Percentiles rank a stretch among this genome's conserved stretches.
phyloP scores from a whole-genome alignment of 495 filamentous ascomycete genomes.

The Filosporella fistucella region DNA sequence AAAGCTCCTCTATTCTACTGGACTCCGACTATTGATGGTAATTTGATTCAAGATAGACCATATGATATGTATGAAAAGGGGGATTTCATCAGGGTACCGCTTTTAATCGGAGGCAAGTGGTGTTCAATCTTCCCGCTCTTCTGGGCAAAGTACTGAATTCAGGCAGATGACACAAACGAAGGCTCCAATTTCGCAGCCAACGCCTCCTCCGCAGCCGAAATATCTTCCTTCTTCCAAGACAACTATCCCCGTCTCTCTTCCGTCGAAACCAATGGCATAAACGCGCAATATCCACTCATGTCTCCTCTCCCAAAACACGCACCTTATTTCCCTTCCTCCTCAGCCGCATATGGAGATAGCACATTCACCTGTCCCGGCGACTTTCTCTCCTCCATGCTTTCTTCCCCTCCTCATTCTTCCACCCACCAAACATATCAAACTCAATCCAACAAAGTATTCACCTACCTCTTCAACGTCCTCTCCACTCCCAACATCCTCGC shows the following conservation, averaged over 20 bases:
- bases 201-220: constrained; percentile 36
- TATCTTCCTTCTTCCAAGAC: constrained; percentile 51
- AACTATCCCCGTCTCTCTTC: constrained; percentile 56
- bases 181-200: constrained; percentile 58
- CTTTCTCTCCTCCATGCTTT: constrained; percentile 45
- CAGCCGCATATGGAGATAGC: constrained; percentile 62
- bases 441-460: constrained; percentile 26
- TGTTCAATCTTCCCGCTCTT: neutral
- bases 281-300: constrained; percentile 50
- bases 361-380: constrained; percentile 66
- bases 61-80: constrained; percentile 52
- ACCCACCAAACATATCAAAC: too few species aligned
- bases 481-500: constrained; percentile 47
- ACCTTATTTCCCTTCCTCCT: constrained; percentile 52
- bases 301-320: constrained; percentile 36
- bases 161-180: constrained; percentile 53
- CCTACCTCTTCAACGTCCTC: constrained; percentile 58
- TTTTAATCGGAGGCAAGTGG: constrained; percentile 46
- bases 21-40: constrained; percentile 53
- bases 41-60: constrained; percentile 55
- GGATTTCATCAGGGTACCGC: constrained; percentile 60
- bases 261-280: constrained; percentile 48
- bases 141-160: neutral
- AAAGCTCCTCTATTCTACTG: constrained; percentile 50
- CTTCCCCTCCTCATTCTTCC: constrained; percentile 33